Evolutionary conservation across 1,284 basidiomycete species (phyloP).

Genomic region (Mycosarcoma maydis): DNA sequence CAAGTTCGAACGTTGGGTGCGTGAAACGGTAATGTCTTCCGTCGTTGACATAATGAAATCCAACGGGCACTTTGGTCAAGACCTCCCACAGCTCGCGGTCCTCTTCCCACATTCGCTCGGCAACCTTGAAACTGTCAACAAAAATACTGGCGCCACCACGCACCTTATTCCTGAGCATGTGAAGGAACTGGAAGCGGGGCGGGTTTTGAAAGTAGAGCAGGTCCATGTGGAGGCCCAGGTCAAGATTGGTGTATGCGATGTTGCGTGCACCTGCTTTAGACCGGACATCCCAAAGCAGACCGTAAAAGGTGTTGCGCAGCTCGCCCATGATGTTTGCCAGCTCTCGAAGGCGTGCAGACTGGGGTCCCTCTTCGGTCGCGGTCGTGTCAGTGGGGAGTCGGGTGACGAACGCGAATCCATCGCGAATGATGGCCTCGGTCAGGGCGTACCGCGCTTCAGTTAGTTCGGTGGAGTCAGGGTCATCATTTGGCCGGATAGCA

Average conservation of each 20-base stretch:
- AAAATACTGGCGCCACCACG: constrained; percentile 86
- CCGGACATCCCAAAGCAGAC: constrained; percentile 86
- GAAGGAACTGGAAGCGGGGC: constrained; percentile 89
- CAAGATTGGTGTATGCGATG: constrained; percentile 92
- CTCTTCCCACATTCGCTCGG: constrained; percentile 72
- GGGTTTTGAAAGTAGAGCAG: constrained; percentile 70
- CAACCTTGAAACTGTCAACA: constrained; percentile 81
- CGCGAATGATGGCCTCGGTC: constrained; percentile 67
- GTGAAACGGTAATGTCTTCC: constrained; percentile 81
- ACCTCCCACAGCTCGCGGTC: constrained; percentile 73
- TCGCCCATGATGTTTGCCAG: constrained; percentile 72
- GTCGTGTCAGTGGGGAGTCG: constrained; percentile 72
- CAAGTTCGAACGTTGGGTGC: constrained; percentile 84
- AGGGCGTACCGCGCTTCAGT: constrained; percentile 58
- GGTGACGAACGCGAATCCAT: constrained; percentile 71
- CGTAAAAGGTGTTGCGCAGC: constrained; percentile 89
- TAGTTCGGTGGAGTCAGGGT: constrained; percentile 5
- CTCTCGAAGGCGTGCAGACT: constrained; percentile 41
- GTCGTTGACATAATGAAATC: constrained; percentile 92
- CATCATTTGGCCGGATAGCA: constrained; percentile 22
- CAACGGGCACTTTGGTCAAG: constrained; percentile 76
- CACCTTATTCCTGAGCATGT: constrained; percentile 79
- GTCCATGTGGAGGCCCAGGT: constrained; percentile 92
- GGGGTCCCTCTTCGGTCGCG: constrained; percentile 21
- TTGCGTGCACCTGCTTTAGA: constrained; percentile 78